Evolutionary conservation across 805 yeast genomes (phyloP).

Genomic region (Hanseniaspora valbyensis): DNA sequence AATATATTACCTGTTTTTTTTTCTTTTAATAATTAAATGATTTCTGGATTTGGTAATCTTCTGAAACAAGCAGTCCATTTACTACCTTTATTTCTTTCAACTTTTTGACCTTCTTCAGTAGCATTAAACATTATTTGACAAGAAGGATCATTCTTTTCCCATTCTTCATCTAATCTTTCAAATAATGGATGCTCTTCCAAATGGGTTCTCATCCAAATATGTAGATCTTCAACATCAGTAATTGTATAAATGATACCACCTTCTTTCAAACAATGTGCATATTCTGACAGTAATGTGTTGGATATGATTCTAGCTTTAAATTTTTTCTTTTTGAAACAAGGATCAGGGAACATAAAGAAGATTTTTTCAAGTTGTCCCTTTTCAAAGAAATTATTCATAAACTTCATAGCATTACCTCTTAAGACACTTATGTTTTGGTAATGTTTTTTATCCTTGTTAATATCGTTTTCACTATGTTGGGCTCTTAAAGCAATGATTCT

Average conservation of each 20-base stretch:
- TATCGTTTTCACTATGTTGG: conserved; percentile 16
- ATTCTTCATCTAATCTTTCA: conserved; percentile 63
- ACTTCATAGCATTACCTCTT: conserved; percentile 95
- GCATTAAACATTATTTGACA: conserved; percentile 78
- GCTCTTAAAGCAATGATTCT: conserved; percentile 78
- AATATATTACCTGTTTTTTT: background rate
- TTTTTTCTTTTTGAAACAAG: conserved; percentile 93
- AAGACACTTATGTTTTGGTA: conserved; percentile 82
- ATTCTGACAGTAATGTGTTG: conserved; percentile 76
- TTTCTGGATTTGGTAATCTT: conserved; percentile 52
- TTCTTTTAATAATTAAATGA: conserved; percentile 12
- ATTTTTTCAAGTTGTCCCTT: conserved; percentile 77
- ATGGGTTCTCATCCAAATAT: conserved; percentile 92
- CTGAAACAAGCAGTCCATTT: conserved; percentile 82
- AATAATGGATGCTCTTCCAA: conserved; percentile 84
- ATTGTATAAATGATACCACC: conserved; percentile 89
- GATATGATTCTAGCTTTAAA: conserved; percentile 96
- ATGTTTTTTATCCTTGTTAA: conserved; percentile 27
- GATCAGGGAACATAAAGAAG: conserved; percentile 99
- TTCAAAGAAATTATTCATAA: conserved; percentile 82
- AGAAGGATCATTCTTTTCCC: conserved; percentile 73
- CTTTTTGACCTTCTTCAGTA: conserved; percentile 98
- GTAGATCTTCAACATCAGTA: conserved; percentile 89
- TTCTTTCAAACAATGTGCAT: conserved; percentile 77
- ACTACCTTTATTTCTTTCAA: conserved; percentile 74